Evolutionary conservation across 169 alveolate genomes (phyloP), one percentile per base, ranked within the genome.

Genomic region (Pseudocohnilembus persalinus): DNA sequence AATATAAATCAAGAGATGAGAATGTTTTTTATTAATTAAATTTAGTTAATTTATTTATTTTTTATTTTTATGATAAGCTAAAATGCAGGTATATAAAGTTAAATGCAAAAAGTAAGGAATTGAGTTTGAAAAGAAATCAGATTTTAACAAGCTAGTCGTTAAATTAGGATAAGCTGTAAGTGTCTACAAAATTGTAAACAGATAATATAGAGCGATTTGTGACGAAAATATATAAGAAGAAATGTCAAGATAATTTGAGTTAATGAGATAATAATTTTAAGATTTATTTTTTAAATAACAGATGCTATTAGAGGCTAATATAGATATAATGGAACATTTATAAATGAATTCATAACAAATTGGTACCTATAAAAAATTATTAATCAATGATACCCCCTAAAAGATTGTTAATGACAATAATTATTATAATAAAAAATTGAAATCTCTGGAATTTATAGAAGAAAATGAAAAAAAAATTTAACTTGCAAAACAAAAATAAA

Each of bases 211-310:
- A 74, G 35, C 76, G 32, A 49, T 65, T 73, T 33, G 30, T 26
- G 87, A 82, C 73, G 76, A 31, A 26, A 73, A 74, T 73, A 29
- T 82, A 29, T 73, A 72, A 35, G 87, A 82, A 74, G 87, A 82
- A 82, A 74, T 82, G 27, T 73, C 87, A n/a, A 72, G 75, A 73
- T 82, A 82, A 74, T 82, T 82, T 75, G 49, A 74, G 49, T 63
- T 82, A 34, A 34, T 82, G 31, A 72, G 75, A 29, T 28, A 31
- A 32, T 80, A 82, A 26, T 74, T 82, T 29, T 28, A 82, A 34
- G 35, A 82, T 26, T 82, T 73, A 35, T 34, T 73, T 4, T 63
- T 32, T 11, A 73, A 74, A 34, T 74, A 82, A 49, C 31, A 82
- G 73, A 30, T 25, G 20, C 30, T 82, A 29, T 35, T 82, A 35